Base-by-base conservation (phyloP, 2,329 filamentous ascomycete genomes). In the Aspergillus sp. region DNA sequence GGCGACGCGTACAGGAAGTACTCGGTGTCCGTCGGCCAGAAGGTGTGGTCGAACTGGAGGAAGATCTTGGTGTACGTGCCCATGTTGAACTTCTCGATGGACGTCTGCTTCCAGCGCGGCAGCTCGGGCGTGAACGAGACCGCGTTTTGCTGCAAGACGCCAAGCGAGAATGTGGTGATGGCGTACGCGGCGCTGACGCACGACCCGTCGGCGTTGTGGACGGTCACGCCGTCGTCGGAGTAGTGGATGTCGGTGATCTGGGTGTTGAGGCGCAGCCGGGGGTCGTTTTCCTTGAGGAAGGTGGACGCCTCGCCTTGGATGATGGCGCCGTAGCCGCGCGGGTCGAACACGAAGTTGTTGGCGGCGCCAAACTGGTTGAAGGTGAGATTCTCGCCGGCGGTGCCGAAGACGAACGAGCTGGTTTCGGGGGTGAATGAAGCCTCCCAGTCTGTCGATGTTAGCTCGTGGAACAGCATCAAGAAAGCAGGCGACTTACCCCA, bases 51-150 rank as follows among this genome's bases (percentile, higher is more conserved):
- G 55, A 82, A 83, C 40, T 82, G 78, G 38, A 80, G 60, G 57
- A 83, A 83, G 39, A 83, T 73, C 51, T 84, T 84, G 32, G 78
- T 83, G 57, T 82, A 84, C 0, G 77, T 82, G 5, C 74, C 79
- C 72, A 83, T 82, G 39, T 67, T 63, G 51, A 82, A 81, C 24
- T 70, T 74, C 3, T 72, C 67, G 32, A 83, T 79, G 0, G 75
- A 72, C 2, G 66, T 67, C 10, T 68, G 61, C 53, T 84, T 83
- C 79, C 78, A 82, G 2, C 53, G 53, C 0, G 79, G 80, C 0
- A 83, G 60, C 4, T 58, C 43, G 0, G 80, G 79, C 8, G 62
- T 48, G 48, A 82, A 84, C 0, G 55, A 52, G 1, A 82, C 68
- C 0, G 61, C 66, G 2, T 75, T 65, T 39, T 75, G 72, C 48